Conservation (phyloP, 768 basidiomycete genomes). For the Auriscalpium microsporum region DNA sequence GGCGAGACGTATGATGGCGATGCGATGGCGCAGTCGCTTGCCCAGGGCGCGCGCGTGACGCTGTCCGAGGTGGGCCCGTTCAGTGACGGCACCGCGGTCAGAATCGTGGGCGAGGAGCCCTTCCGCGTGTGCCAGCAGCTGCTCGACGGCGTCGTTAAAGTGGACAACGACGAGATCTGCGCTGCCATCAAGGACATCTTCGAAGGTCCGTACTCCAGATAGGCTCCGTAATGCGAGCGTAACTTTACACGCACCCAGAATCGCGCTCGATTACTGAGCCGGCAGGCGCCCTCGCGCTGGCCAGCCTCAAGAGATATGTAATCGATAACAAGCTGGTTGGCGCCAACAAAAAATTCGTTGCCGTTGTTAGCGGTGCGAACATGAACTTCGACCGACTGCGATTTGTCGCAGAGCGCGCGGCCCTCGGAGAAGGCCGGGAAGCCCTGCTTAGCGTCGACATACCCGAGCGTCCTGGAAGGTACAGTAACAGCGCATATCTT, state of each 20-base stretch:
- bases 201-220: conserved; percentile 53
- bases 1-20: conserved; percentile 95
- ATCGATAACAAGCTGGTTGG: conserved; percentile 71
- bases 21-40: conserved; percentile 82
- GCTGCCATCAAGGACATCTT: conserved; percentile 99
- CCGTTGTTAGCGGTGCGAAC: conserved; percentile 90
- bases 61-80: conserved; percentile 91
- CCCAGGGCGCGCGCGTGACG: conserved; percentile 72
- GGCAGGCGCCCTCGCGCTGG: conserved; percentile 86
- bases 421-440: conserved; percentile 92
- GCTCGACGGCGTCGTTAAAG: conserved; percentile 75
- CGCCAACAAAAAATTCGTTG: conserved; percentile 82
- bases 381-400: conserved; percentile 98
- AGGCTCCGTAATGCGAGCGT: neutral
- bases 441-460: conserved; percentile 91
- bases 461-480: conserved; percentile 90
- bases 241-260: conserved; percentile 38
- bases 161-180: conserved; percentile 93
- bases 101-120: conserved; percentile 89
- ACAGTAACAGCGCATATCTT: too few species aligned
- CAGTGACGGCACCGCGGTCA: conserved; percentile 95
- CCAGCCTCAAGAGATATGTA: conserved; percentile 87
- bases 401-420: conserved; percentile 98
- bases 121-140: conserved; percentile 86
- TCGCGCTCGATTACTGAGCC: conserved; percentile 96